Evolutionary conservation across 1,284 basidiomycete species (phyloP), one percentile per base, ranked within the genome.

Genomic region (Cystobasidium slooffiae): DNA sequence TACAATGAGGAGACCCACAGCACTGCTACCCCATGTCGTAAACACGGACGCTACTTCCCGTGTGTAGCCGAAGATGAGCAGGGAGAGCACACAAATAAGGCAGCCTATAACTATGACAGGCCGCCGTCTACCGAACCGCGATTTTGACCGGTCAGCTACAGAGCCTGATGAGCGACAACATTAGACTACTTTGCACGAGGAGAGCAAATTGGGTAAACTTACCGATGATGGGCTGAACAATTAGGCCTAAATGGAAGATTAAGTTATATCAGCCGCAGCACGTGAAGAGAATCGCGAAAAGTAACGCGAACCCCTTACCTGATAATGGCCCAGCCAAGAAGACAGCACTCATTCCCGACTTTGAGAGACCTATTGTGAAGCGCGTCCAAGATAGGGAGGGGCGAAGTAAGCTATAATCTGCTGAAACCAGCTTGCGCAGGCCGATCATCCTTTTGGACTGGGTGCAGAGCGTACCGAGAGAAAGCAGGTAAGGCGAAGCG

Each of bases 191-290:
- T 10, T 10, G 5, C 12, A 55, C 20, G 7, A 24, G 3, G n/a
- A 24, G 5, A 18, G 39, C 3, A 52, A 14, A 44, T 37, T 14
- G 51, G 1, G 18, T 65, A 70, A 5, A 31, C 14, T 64, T 53
- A 62, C 80, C 82, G 53, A 83, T 80, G 22, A 80, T 59, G 3
- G 83, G 83, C 74, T 84, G 83, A 1, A 83, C 82, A 52, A 80
- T 74, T 24, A 80, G 68, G 3, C 74, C 63, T 72, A 37, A 9
- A 39, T n/a, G 55, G 39, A n/a, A 55, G 41, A 12, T 44, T 16
- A 47, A 41, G 53, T 46, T 20, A 61, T 31, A 14, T n/a, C 22
- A 52, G 22, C 20, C n/a, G 18, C 39, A 53, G 31, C 53, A 22
- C 55, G 18, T 14, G 31, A 1, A 20, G 31, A 10, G 68, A 37